Conservation (phyloP, 208 protist genomes). For the Naegleria lovaniensis region DNA sequence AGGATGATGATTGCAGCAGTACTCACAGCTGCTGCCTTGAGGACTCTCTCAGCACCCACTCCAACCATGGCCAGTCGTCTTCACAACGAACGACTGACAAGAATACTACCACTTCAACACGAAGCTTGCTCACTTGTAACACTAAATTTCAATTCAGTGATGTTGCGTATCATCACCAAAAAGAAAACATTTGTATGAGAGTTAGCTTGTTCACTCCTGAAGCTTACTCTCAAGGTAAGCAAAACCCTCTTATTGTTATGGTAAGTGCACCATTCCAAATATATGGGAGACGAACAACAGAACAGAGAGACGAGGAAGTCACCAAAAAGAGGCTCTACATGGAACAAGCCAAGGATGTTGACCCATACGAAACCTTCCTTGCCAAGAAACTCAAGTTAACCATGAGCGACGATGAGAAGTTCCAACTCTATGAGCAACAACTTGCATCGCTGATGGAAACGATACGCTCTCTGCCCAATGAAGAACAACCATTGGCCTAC, state of each 20-base stretch:
- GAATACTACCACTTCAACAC: no score
- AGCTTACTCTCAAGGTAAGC: neutral
- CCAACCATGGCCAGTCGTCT: no score
- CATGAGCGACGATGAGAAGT: neutral
- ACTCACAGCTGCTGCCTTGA: no score
- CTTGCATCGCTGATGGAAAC: neutral
- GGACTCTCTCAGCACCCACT: no score
- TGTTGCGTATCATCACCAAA: neutral
- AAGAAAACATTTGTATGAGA: neutral
- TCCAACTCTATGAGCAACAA: neutral
- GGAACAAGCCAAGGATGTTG: neutral
- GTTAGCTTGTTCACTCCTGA: neutral
- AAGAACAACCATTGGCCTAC: neutral
- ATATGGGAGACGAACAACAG: neutral
- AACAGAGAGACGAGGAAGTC: neutral
- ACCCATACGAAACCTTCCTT: no score
- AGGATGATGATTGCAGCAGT: no score
- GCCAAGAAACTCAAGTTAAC: no score
- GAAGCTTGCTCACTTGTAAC: neutral
- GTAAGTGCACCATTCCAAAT: neutral
- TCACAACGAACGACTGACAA: no score
- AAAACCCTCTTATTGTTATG: neutral
- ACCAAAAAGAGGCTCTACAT: neutral
- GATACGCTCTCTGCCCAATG: neutral
- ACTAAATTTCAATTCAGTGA: neutral